Evolutionary conservation across 1,139 yeast genomes (phyloP).

Genomic region (Taphrina wiesneri): DNA sequence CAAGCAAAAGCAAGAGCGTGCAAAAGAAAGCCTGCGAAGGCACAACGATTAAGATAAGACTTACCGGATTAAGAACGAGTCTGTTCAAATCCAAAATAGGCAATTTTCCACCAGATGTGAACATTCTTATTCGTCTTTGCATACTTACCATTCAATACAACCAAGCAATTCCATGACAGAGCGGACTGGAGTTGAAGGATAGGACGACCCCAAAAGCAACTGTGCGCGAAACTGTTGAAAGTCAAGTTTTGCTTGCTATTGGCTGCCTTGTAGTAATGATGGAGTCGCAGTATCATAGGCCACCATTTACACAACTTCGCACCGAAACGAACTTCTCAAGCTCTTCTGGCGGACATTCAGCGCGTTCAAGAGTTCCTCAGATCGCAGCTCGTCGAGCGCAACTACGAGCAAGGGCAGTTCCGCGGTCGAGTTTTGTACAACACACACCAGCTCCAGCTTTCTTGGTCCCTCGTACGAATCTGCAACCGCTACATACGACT

Average conservation of each 20-base stretch:
- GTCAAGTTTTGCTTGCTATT: neutral
- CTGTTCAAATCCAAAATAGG: conserved; percentile 7
- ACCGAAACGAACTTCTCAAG: neutral
- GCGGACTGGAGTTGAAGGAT: too few relatives aligned
- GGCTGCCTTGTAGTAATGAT: neutral
- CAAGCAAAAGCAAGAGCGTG: conserved; percentile 41
- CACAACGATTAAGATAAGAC: neutral
- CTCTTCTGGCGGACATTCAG: neutral
- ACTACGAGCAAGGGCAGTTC: neutral
- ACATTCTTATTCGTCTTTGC: neutral
- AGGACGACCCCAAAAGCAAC: too few relatives aligned
- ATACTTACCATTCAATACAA: too few relatives aligned
- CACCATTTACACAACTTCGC: neutral
- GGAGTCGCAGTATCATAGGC: neutral
- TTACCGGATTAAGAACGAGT: neutral
- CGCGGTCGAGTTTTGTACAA: neutral
- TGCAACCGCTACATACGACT: too few relatives aligned
- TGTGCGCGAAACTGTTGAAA: neutral
- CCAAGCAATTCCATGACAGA: neutral
- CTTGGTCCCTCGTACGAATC: neutral
- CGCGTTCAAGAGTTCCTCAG: neutral
- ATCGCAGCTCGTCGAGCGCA: conserved; percentile 7
- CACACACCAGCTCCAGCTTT: neutral
- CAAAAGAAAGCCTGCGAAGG: neutral
- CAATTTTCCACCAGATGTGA: neutral